phyloP scores from a whole-genome alignment of 1,139 yeast species.

The Scheffersomyces segobiensis region DNA sequence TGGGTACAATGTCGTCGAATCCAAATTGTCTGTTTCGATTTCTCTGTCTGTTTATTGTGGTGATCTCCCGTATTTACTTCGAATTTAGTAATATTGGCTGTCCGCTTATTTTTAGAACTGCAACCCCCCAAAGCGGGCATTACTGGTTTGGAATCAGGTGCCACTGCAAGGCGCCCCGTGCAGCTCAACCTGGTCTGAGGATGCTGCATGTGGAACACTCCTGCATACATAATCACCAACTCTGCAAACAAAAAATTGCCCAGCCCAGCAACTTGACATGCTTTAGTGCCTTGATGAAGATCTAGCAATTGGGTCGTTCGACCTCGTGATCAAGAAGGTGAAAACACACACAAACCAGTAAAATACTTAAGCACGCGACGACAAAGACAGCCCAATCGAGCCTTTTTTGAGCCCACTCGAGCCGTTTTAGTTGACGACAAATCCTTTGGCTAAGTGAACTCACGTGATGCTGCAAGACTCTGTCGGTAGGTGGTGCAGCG shows the following conservation, averaged over 20 bases:
- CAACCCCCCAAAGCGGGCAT: neutral
- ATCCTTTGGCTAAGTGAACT: neutral
- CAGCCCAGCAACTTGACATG: neutral
- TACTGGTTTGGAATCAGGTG: neutral
- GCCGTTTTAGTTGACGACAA: neutral
- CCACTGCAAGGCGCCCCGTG: neutral
- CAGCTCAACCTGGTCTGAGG: neutral
- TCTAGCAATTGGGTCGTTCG: neutral
- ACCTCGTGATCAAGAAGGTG: neutral
- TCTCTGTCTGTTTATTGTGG: neutral
- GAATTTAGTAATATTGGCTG: neutral
- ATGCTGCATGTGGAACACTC: neutral
- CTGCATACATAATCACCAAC: neutral
- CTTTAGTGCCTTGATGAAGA: neutral
- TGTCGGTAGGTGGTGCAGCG: neutral
- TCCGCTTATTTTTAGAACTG: neutral
- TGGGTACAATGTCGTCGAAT: neutral
- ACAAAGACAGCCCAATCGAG: neutral
- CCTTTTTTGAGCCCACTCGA: neutral
- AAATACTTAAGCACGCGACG: neutral
- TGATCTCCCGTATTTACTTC: neutral
- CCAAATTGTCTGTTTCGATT: neutral
- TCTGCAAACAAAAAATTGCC: neutral
- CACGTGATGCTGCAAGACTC: neutral
- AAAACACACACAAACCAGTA: neutral